These are phyloP conservation scores for Hawksworthiomyces lignivorus DNA, from an alignment of 2,329 filamentous ascomycete genomes.

Conservation along the genomic window DNA sequence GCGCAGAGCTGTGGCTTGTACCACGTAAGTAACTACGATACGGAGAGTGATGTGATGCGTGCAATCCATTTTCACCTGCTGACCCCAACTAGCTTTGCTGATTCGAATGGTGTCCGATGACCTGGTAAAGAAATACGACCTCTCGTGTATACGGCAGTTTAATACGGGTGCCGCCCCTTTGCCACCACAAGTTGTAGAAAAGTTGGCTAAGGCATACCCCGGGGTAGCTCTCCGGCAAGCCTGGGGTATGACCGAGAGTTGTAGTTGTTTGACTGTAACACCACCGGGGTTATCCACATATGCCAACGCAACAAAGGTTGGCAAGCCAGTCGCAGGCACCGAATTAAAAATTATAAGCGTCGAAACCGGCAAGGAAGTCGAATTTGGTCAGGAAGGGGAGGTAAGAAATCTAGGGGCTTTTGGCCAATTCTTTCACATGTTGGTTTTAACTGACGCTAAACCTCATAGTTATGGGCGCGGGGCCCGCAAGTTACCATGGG, in stretches of 20 bases:
- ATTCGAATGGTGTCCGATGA: slow-evolving; percentile 53
- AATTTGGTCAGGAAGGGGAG: slow-evolving; percentile 43
- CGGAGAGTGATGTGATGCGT: background rate
- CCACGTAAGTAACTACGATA: slow-evolving; percentile 39
- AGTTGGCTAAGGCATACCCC: slow-evolving; percentile 49
- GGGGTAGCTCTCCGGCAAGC: slow-evolving; percentile 55
- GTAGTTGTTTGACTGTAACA: slow-evolving; percentile 55
- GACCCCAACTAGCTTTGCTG: slow-evolving; percentile 21
- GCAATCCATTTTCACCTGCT: background rate
- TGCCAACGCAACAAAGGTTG: slow-evolving; percentile 48
- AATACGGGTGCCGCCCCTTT: slow-evolving; percentile 54
- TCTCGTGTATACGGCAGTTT: slow-evolving; percentile 47
- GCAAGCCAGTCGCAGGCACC: slow-evolving; percentile 49
- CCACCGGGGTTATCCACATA: slow-evolving; percentile 48
- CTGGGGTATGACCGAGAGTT: slow-evolving; percentile 63
- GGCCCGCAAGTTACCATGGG: slow-evolving; percentile 44
- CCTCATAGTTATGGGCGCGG: slow-evolving; percentile 24
- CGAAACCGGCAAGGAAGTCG: slow-evolving; percentile 45
- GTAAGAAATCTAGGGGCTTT: too few relatives aligned
- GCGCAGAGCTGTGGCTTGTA: slow-evolving; percentile 49
- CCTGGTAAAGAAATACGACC: slow-evolving; percentile 46
- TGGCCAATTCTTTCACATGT: slow-evolving; percentile 22
- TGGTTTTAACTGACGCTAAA: too few relatives aligned
- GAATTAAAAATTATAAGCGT: slow-evolving; percentile 50
- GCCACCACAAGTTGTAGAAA: slow-evolving; percentile 46